These are phyloP conservation scores for Candida dajiaensis DNA, from an alignment of 805 yeast species.

Conservation along the genomic window DNA sequence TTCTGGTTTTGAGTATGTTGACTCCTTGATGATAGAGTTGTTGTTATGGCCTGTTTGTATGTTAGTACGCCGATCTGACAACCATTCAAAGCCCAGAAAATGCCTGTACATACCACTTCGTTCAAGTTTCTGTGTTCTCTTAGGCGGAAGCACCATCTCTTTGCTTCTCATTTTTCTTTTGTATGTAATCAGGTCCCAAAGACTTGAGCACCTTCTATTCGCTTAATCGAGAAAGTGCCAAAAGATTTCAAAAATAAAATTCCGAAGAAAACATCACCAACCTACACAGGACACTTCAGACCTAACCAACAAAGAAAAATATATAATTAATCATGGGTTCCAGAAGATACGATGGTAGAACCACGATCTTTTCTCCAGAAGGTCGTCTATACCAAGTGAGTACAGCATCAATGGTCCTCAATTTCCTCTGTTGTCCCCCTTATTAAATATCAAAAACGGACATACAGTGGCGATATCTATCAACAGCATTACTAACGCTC, in stretches of 20 bases:
- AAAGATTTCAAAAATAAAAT: neutral
- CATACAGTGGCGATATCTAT: neutral
- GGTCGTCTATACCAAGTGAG: constrained; percentile 90
- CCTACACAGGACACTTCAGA: neutral
- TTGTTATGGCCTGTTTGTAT: constrained; percentile 27
- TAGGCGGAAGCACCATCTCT: constrained; percentile 14
- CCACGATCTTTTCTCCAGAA: constrained; percentile 98
- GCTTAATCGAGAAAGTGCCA: neutral
- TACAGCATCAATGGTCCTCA: constrained; percentile 3
- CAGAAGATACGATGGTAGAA: constrained; percentile 98
- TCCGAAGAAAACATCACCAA: constrained; percentile 1
- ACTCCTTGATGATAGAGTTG: constrained; percentile 29
- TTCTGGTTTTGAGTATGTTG: constrained; percentile 34
- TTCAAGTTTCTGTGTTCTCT: constrained; percentile 34
- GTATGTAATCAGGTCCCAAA: no score
- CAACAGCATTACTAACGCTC: constrained; percentile 1
- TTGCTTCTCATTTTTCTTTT: neutral
- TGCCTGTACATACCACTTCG: constrained; percentile 25
- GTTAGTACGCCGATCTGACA: neutral
- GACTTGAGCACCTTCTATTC: no score
- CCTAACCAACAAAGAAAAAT: neutral
- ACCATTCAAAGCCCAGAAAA: no score
- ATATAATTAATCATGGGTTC: constrained; percentile 46
- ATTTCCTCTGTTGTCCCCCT: neutral
- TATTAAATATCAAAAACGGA: neutral